A percentile compares a stretch with the other conserved stretches of the same genome.
phyloP scores from a whole-genome alignment of 345 rosid genomes.

The Clausena lansium region DNA sequence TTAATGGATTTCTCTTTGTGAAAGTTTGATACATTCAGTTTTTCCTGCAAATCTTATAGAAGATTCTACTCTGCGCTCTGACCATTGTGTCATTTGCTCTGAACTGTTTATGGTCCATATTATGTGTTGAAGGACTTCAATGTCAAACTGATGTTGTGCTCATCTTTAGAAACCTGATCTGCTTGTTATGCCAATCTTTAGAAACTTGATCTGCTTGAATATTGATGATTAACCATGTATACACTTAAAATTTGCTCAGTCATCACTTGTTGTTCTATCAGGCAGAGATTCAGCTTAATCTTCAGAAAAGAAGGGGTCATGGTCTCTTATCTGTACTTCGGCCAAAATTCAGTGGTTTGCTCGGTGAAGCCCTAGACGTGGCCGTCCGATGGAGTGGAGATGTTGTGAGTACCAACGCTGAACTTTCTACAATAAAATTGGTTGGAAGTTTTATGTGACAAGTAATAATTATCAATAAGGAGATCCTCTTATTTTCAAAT shows the following conservation, averaged over 20 bases:
- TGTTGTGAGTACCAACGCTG: conserved; percentile 67
- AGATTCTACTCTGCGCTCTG: conserved; percentile 1
- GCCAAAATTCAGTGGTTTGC: conserved; percentile 95
- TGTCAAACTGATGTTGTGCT: conserved; percentile 1
- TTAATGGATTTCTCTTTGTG: background rate
- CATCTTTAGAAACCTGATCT: background rate
- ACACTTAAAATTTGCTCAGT: conserved; percentile 1
- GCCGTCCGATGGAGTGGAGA: conserved; percentile 99
- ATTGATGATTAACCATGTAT: conserved; percentile 9
- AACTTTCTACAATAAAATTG: conserved; percentile 11
- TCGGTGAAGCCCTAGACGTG: conserved; percentile 93
- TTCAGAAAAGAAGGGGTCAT: conserved; percentile 95
- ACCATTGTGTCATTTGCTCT: conserved; percentile 2
- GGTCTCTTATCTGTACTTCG: conserved; percentile 79
- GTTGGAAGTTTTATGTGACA: conserved; percentile 5
- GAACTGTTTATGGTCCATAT: background rate
- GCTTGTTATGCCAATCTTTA: background rate
- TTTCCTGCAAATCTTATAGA: conserved; percentile 8
- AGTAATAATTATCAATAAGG: background rate
- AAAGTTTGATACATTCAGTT: background rate
- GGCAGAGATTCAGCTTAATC: conserved; percentile 98
- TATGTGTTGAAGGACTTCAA: background rate
- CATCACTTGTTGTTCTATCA: conserved; percentile 34
- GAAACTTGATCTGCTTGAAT: background rate
- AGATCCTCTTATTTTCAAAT: background rate